These are phyloP conservation scores for Hypoxylon sp. DNA, from an alignment of 2,329 filamentous ascomycete species.

Conservation along the genomic window DNA sequence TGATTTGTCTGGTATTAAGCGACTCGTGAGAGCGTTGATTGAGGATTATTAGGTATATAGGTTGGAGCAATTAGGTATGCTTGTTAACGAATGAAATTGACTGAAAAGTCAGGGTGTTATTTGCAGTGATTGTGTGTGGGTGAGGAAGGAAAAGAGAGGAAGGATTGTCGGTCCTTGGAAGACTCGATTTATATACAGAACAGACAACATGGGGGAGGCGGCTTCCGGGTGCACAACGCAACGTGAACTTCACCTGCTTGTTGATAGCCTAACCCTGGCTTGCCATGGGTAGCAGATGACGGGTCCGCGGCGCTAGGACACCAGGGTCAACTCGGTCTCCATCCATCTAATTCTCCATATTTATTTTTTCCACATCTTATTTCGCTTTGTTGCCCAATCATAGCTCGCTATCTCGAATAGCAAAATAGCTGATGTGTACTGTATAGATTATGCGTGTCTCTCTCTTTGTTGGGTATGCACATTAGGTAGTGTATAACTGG, in stretches of 20 bases:
- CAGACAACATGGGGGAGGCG: slow-evolving; percentile 42
- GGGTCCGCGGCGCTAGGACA: slow-evolving; percentile 38
- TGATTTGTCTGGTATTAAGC: slow-evolving; percentile 59
- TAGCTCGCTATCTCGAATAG: slow-evolving; percentile 7
- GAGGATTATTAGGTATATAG: slow-evolving; percentile 53
- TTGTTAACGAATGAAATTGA: slow-evolving; percentile 72
- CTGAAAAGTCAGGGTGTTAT: slow-evolving; percentile 67
- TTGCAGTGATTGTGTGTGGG: slow-evolving; percentile 65
- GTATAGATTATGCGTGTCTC: slow-evolving; percentile 15
- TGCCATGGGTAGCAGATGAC: slow-evolving; percentile 27
- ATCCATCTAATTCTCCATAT: slow-evolving; percentile 40
- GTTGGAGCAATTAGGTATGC: slow-evolving; percentile 53
- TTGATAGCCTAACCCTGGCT: slow-evolving; percentile 36
- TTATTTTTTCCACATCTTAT: slow-evolving; percentile 48
- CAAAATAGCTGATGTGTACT: slow-evolving; percentile 25
- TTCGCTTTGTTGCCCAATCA: slow-evolving; percentile 50
- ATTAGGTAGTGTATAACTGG: slow-evolving; percentile 18
- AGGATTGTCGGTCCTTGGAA: slow-evolving; percentile 58
- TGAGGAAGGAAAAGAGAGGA: slow-evolving; percentile 59
- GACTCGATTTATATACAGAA: slow-evolving; percentile 65
- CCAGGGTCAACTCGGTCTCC: slow-evolving; percentile 27
- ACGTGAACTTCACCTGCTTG: slow-evolving; percentile 38
- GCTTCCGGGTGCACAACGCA: slow-evolving; percentile 42
- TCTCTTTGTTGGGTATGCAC: slow-evolving; percentile 11
- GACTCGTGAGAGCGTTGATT: slow-evolving; percentile 54